A percentile compares a stretch with the other conserved stretches of the same genome.
phyloP scores from a whole-genome alignment of 2,329 filamentous ascomycete genomes.

The Fusarium abutilonis region DNA sequence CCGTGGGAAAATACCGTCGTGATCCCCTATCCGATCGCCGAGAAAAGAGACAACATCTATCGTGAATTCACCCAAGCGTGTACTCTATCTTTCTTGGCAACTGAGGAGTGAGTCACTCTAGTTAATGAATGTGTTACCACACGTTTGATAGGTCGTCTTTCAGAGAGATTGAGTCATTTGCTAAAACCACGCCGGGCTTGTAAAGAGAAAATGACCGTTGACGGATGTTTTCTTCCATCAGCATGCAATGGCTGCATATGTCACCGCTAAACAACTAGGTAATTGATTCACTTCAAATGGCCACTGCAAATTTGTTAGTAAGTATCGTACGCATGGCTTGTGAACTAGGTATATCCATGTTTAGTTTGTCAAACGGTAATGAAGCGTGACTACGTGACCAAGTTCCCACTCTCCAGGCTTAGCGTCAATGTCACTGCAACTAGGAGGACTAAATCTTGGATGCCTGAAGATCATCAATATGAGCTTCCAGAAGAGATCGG shows the following conservation, averaged over 20 bases:
- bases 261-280: slow-evolving; percentile 17
- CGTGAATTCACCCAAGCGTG: slow-evolving; percentile 15
- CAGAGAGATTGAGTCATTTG: not conserved
- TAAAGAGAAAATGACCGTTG: slow-evolving; percentile 13
- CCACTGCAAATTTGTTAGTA: not conserved
- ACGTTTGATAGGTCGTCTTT: not conserved
- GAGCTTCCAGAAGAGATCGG: slow-evolving; percentile 23
- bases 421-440: not conserved
- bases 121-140: not conserved
- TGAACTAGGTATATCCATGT: not conserved
- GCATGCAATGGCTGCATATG: slow-evolving; percentile 28
- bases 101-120: not conserved
- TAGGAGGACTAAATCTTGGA: slow-evolving; percentile 21
- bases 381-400: slow-evolving; percentile 1
- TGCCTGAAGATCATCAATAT: slow-evolving; percentile 21
- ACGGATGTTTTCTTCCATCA: slow-evolving; percentile 26
- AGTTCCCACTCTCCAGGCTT: slow-evolving; percentile 11
- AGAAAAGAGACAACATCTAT: slow-evolving; percentile 37
- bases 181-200: slow-evolving; percentile 24
- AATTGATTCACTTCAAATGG: slow-evolving; percentile 4
- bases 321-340: slow-evolving; percentile 3
- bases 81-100: slow-evolving; percentile 32
- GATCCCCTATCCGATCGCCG: slow-evolving; percentile 32
- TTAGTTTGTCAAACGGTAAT: slow-evolving; percentile 2
- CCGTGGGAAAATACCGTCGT: slow-evolving; percentile 36